Conservation (phyloP, 2,329 filamentous ascomycete genomes). For the Colletotrichum chlorophyti region DNA sequence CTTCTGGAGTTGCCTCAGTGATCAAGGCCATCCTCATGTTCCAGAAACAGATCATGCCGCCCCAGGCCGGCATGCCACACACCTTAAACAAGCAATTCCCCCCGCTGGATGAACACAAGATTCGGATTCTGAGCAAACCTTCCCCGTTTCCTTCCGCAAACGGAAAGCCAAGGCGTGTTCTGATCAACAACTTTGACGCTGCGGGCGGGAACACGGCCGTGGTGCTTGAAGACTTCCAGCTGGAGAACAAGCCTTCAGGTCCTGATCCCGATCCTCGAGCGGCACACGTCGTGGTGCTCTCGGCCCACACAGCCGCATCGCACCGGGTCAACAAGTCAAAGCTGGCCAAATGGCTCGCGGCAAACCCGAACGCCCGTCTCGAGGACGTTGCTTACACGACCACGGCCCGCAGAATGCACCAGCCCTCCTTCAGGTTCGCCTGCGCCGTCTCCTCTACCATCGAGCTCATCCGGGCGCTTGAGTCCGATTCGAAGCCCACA, state of each 20-base stretch:
- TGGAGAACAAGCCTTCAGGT: not conserved
- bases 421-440: not conserved
- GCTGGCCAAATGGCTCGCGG: not conserved
- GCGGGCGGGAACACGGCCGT: slow-evolving; percentile 35
- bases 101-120: not conserved
- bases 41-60: slow-evolving; percentile 38
- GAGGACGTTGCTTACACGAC: slow-evolving; percentile 10
- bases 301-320: not conserved
- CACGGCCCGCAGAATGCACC: slow-evolving; percentile 5
- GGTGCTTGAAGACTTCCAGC: slow-evolving; percentile 28
- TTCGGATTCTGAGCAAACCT: not conserved
- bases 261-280: not conserved
- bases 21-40: slow-evolving; percentile 41
- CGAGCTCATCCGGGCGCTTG: not conserved
- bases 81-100: slow-evolving; percentile 1
- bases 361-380: not conserved
- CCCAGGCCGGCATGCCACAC: slow-evolving; percentile 29
- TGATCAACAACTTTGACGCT: slow-evolving; percentile 46
- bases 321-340: not conserved
- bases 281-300: not conserved
- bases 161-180: slow-evolving; percentile 29
- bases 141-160: not conserved
- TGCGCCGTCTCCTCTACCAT: not conserved
- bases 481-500: not conserved
- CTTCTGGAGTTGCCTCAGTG: slow-evolving; percentile 37